Percentiles rank a stretch among this genome's conserved stretches.
These are phyloP conservation scores for Blastobotrys indianensis DNA, from an alignment of 1,139 yeast species.

Conservation along the genomic window DNA sequence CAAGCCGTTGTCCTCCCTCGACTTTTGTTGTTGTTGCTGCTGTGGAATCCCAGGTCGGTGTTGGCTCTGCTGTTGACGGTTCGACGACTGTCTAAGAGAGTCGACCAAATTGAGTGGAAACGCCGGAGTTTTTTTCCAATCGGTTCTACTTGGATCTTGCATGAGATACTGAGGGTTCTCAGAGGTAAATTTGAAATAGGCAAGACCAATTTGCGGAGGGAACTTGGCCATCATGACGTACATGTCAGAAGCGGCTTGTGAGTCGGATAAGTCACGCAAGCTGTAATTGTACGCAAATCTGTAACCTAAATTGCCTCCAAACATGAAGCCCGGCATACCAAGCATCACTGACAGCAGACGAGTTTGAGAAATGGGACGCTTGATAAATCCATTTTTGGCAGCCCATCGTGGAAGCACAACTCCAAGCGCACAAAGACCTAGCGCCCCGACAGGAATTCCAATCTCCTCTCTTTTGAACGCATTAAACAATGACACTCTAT, in stretches of 20 bases:
- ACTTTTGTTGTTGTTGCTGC: not conserved
- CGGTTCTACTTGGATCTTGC: constrained; percentile 27
- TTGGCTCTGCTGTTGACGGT: too few species aligned
- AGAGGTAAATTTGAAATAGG: constrained; percentile 26
- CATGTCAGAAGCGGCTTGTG: constrained; percentile 20
- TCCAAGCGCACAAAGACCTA: constrained; percentile 19
- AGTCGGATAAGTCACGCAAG: constrained; percentile 14
- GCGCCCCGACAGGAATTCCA: constrained; percentile 19
- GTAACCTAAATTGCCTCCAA: constrained; percentile 21
- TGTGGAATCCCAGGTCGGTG: not conserved
- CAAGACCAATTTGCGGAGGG: constrained; percentile 29
- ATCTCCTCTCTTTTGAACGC: constrained; percentile 19
- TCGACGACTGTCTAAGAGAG: too few species aligned
- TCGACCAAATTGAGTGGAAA: constrained; percentile 27
- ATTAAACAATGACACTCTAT: constrained; percentile 15
- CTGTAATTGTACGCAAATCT: constrained; percentile 17
- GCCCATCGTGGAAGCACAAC: constrained; percentile 19
- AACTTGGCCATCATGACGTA: constrained; percentile 15
- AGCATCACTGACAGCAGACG: constrained; percentile 19
- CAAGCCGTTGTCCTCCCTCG: not conserved
- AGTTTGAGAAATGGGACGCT: constrained; percentile 14
- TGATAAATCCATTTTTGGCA: constrained; percentile 16
- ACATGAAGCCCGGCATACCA: constrained; percentile 19
- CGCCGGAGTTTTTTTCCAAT: constrained; percentile 26
- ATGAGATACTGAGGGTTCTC: constrained; percentile 22